Evolutionary conservation across 164 flowering plant species (phyloP).

Genomic region (Umbellularia californica): DNA sequence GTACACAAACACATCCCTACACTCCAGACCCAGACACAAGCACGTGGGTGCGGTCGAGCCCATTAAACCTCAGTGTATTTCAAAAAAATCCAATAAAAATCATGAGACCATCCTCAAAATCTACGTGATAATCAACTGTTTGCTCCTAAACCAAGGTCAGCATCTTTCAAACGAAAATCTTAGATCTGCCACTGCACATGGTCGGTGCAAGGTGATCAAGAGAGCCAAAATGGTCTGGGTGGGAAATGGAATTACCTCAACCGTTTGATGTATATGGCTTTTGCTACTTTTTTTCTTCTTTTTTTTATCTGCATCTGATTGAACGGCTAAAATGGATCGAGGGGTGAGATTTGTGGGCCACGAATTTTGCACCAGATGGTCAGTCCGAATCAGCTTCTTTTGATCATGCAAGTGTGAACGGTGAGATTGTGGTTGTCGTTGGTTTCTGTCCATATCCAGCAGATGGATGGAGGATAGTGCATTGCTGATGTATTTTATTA

Average conservation of each 20-base stretch:
- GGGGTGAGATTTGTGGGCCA: not conserved
- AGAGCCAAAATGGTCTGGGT: not conserved
- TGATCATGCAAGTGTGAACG: too few species aligned
- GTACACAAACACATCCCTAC: not conserved
- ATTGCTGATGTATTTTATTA: not conserved
- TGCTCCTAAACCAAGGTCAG: too few species aligned
- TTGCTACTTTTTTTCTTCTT: too few species aligned
- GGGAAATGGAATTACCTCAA: not conserved
- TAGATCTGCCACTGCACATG: not conserved
- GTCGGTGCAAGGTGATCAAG: not conserved
- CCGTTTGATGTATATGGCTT: not conserved
- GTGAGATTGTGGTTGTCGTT: too few species aligned
- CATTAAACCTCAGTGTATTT: too few species aligned
- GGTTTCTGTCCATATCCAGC: too few species aligned
- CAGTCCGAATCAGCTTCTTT: not conserved
- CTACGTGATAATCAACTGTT: too few species aligned
- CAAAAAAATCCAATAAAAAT: too few species aligned
- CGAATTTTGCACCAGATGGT: not conserved
- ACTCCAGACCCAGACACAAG: not conserved
- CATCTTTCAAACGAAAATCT: too few species aligned
- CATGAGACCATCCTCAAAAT: too few species aligned
- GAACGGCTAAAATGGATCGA: not conserved
- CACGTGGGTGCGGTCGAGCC: too few species aligned
- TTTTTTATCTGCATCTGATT: not conserved
- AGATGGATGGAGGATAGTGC: not conserved